Evolutionary conservation across 495 filamentous ascomycete species (phyloP).

Genomic region (Penicillium dipodomyicola): DNA sequence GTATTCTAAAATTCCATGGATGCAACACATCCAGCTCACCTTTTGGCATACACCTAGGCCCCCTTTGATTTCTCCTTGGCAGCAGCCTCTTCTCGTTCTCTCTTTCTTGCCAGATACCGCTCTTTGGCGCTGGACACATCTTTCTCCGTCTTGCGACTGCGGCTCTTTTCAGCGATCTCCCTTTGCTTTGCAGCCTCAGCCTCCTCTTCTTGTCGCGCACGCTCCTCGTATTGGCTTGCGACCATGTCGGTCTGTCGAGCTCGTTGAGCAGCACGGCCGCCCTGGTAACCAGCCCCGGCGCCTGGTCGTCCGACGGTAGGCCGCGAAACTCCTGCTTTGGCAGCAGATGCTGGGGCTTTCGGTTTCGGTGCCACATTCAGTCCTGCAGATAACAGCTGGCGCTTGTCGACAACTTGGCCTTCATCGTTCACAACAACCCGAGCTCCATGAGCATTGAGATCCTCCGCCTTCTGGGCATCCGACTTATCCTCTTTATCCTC

Average conservation of each 20-base stretch:
- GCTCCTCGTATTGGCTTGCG: constrained; percentile 64
- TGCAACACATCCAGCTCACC: constrained; percentile 5
- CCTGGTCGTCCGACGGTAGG: constrained; percentile 31
- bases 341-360: constrained; percentile 37
- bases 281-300: constrained; percentile 33
- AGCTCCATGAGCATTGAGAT: constrained; percentile 68
- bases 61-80: constrained; percentile 30
- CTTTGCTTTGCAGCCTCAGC: constrained; percentile 68
- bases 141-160: constrained; percentile 67
- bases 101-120: constrained; percentile 82
- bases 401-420: constrained; percentile 90
- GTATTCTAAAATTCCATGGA: constrained; percentile 2
- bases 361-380: constrained; percentile 74
- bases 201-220: constrained; percentile 71
- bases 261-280: constrained; percentile 57
- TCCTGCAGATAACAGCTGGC: constrained; percentile 82
- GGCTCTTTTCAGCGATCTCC: constrained; percentile 66
- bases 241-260: constrained; percentile 87
- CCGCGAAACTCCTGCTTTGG: constrained; percentile 30
- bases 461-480: constrained; percentile 67
- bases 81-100: constrained; percentile 65
- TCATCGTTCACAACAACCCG: constrained; percentile 83
- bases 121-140: constrained; percentile 87
- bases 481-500: constrained; percentile 54
- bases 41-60: not conserved